phyloP scores from a whole-genome alignment of 768 basidiomycete species.

The Termitomyces titanicus region DNA sequence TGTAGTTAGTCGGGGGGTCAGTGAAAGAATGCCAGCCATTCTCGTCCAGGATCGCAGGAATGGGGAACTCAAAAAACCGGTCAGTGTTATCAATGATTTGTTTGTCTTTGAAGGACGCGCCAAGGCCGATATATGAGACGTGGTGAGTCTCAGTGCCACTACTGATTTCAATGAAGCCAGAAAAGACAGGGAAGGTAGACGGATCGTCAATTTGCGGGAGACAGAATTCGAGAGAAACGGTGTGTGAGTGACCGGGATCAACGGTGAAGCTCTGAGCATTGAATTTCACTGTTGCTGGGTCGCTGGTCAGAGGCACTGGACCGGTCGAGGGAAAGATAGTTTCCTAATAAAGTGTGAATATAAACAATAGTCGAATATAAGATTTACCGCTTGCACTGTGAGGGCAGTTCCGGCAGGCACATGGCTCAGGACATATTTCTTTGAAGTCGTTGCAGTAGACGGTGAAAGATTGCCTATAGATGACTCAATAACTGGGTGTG shows the following conservation, averaged over 20 bases:
- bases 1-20: conserved; percentile 40
- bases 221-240: conserved; percentile 41
- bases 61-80: conserved; percentile 38
- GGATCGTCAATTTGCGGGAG: conserved; percentile 29
- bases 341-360: conserved; percentile 20
- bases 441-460: conserved; percentile 42
- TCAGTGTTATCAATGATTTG: conserved; percentile 51
- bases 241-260: conserved; percentile 34
- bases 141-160: conserved; percentile 33
- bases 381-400: conserved; percentile 36
- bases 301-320: conserved; percentile 47
- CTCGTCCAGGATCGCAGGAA: conserved; percentile 42
- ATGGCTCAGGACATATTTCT: conserved; percentile 47
- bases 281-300: conserved; percentile 44
- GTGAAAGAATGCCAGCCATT: conserved; percentile 38
- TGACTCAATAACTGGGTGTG: too few species aligned
- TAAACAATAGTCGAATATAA: too few species aligned
- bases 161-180: conserved; percentile 51
- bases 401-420: conserved; percentile 55
- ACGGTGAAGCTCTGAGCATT: conserved; percentile 42
- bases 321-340: conserved; percentile 39
- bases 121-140: conserved; percentile 44
- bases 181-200: conserved; percentile 52
- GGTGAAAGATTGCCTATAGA: conserved; percentile 38
- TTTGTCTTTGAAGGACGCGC: conserved; percentile 30